Conservation (phyloP, 2,329 filamentous ascomycete species). For the Sphaerulina musiva region DNA sequence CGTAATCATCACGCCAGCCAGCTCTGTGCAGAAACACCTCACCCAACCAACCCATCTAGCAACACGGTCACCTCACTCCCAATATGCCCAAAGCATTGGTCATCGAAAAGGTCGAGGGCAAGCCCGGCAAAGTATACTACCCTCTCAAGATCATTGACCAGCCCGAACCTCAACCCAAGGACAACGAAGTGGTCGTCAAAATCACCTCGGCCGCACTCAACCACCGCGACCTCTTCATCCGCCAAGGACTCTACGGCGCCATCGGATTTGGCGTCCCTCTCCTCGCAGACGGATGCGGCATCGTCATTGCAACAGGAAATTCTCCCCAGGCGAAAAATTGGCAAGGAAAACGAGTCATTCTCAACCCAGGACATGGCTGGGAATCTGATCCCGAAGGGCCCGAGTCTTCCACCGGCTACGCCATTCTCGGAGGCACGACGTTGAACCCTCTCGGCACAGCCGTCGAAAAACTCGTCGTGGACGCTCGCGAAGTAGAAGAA, state of each 20-base stretch:
- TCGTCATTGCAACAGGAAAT: slow-evolving; percentile 60
- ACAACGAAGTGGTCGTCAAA: slow-evolving; percentile 63
- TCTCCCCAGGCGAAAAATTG: slow-evolving; percentile 48
- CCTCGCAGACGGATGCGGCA: slow-evolving; percentile 74
- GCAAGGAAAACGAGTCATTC: slow-evolving; percentile 63
- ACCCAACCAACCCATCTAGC: background rate
- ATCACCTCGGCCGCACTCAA: slow-evolving; percentile 79
- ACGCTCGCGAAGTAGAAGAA: slow-evolving; percentile 66
- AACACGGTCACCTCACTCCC: background rate
- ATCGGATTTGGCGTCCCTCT: slow-evolving; percentile 73
- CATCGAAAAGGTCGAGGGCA: slow-evolving; percentile 66
- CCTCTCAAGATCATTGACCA: slow-evolving; percentile 55
- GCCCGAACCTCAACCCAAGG: slow-evolving; percentile 53
- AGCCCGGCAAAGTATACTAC: slow-evolving; percentile 84
- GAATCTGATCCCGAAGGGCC: slow-evolving; percentile 63
- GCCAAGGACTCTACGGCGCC: slow-evolving; percentile 83
- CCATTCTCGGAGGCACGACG: slow-evolving; percentile 64
- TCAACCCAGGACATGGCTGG: slow-evolving; percentile 78
- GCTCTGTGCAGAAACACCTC: background rate
- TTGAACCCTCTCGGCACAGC: slow-evolving; percentile 61
- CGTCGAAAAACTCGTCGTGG: slow-evolving; percentile 64
- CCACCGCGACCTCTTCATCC: slow-evolving; percentile 91
- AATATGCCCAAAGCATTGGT: slow-evolving; percentile 52
- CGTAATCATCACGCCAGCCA: background rate
- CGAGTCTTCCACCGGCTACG: slow-evolving; percentile 55